Percentiles rank a stretch among this genome's conserved stretches.
These are phyloP conservation scores for Kwoniella shivajii DNA, from an alignment of 1,284 basidiomycete genomes.

Conservation along the genomic window DNA sequence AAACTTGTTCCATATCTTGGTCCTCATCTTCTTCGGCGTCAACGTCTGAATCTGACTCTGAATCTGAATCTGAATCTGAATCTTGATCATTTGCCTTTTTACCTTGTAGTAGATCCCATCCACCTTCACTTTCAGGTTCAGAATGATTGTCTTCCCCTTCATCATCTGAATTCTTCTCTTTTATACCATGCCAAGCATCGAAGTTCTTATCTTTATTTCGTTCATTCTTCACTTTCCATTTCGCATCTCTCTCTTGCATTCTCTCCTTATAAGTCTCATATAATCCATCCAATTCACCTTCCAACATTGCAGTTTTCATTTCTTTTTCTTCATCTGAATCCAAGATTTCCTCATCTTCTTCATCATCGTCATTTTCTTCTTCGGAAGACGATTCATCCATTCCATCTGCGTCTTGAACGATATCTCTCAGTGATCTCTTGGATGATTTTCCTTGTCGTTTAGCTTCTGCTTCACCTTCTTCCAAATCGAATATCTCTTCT, in stretches of 20 bases:
- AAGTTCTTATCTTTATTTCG: slow-evolving; percentile 71
- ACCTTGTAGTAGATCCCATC: slow-evolving; percentile 69
- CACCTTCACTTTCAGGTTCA: slow-evolving; percentile 65
- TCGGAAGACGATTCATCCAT: slow-evolving; percentile 41
- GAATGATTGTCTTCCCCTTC: slow-evolving; percentile 50
- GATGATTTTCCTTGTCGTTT: slow-evolving; percentile 54
- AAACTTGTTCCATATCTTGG: slow-evolving; percentile 32
- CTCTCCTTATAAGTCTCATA: slow-evolving; percentile 87
- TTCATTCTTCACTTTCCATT: slow-evolving; percentile 84
- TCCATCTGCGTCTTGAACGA: slow-evolving; percentile 57
- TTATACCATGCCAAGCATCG: slow-evolving; percentile 75
- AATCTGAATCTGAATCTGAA: slow-evolving; percentile 51
- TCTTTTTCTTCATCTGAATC: slow-evolving; percentile 74
- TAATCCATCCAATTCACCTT: slow-evolving; percentile 81
- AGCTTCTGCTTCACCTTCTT: slow-evolving; percentile 61
- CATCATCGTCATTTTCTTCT: slow-evolving; percentile 41
- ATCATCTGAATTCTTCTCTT: slow-evolving; percentile 46
- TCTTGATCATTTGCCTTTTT: slow-evolving; percentile 62
- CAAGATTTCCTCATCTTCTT: slow-evolving; percentile 60
- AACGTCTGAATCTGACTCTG: slow-evolving; percentile 38
- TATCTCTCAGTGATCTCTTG: slow-evolving; percentile 57
- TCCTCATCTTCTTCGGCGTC: slow-evolving; percentile 18
- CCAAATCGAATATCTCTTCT: slow-evolving; percentile 84
- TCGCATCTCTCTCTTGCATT: slow-evolving; percentile 81
- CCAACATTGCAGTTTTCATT: slow-evolving; percentile 66